Evolutionary conservation across 2,329 filamentous ascomycete genomes (phyloP), one percentile per base, ranked within the genome.

Genomic region (Fusarium staphyleae): DNA sequence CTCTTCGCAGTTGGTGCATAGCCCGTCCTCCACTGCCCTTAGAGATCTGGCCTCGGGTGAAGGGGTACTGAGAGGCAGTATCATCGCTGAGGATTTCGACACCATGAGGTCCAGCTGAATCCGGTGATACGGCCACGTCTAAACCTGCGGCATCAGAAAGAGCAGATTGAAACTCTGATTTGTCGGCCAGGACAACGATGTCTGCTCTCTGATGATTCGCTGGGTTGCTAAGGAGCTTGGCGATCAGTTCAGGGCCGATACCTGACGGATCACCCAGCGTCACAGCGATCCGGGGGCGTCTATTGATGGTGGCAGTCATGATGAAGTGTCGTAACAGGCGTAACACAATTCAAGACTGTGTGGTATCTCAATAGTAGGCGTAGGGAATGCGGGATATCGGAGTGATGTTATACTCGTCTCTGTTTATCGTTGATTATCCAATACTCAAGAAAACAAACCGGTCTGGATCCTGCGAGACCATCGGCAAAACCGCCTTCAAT

Each of bases 191-290:
- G 2, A 72, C 42, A 14, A 67, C 19, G 19, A 73, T 62, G 41
- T 71, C 68, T n/a, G 69, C 69, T 28, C 62, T 52, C 35, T 63
- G 18, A 3, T 22, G 45, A 52, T 72, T 72, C 8, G 48, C 40
- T 1, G 65, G 56, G 48, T 72, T 57, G 42, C 59, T 65, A 12
- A 73, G 63, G 6, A 73, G 66, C 45, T 71, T 73, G 15, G 68
- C 69, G 16, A 55, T 51, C 5, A 73, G 53, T 51, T 72, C 70
- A 13, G 69, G 69, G 1, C 70, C 70, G 32, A 72, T 59, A 5
- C 70, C 69, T 6, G 69, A 57, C 8, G 70, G 65, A 36, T 73
- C 70, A 11, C 70, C 70, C 8, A 73, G 42, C 0, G 68, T 72
- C 11, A 71, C 48, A 11, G 70, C 69, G 35, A 73, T 67, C 5